Base-by-base conservation (phyloP, 2,329 filamentous ascomycete genomes). In the Colletotrichum tanaceti region DNA sequence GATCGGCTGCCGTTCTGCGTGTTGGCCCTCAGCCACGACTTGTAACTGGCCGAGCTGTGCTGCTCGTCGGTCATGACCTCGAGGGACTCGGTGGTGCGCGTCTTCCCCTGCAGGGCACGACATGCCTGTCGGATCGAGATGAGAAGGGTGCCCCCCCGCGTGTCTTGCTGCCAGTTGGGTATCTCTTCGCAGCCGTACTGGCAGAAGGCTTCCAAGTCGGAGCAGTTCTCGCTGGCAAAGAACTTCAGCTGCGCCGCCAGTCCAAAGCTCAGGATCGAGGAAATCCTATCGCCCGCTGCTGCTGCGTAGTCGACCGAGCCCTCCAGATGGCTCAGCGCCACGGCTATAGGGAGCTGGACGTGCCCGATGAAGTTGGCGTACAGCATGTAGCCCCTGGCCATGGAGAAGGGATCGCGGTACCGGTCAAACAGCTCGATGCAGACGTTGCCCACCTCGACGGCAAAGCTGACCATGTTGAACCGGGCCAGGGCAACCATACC, bases 81-180 rank as follows among this genome's bases (percentile, higher is more conserved):
- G 0, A 82, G 74, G 0, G 89, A 79, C 11, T 85, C 80, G 13
- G 80, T 77, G 3, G 79, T 79, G 13, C 79, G 78, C 0, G 92
- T 94, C 77, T 93, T 94, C 62, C 92, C 92, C 75, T 93, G 91
- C 22, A 94, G 79, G 24, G 92, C 90, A 57, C 91, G 87, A 58
- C 85, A 87, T 28, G 87, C 84, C 75, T 94, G 92, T 58, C 90
- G 82, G 4, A 90, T 83, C 3, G 87, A 85, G 68, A 91, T 87
- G 7, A 94, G 80, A 59, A 93, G 82, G 0, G 89, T 88, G 2
- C 92, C 92, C 18, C 92, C 92, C 66, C 91, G 85, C 1, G 90
- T 86, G 73, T 94, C 92, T 52, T 85, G 82, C 54, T 89, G 83
- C 92, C 92, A 94, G 58, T 90, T 88, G 1, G 88, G 87, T 66